phyloP scores from a whole-genome alignment of 1,284 basidiomycete genomes.

The Tilletia setariae region DNA sequence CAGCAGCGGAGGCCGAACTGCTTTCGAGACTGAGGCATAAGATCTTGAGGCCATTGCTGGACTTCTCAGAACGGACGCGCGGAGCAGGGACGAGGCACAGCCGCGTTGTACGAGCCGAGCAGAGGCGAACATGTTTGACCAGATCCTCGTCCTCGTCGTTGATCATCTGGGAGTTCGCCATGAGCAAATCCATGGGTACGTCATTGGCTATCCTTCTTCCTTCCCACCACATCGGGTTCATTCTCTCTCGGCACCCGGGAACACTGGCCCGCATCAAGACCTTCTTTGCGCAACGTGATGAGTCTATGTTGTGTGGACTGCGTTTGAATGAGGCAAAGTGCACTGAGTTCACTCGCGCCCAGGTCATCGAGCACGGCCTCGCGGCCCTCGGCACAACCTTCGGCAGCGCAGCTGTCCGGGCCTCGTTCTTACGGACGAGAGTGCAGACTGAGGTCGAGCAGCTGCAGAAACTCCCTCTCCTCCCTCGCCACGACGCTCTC shows the following conservation, averaged over 20 bases:
- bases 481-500: background rate
- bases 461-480: background rate
- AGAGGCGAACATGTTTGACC: no score
- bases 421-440: background rate
- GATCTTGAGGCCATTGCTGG: background rate
- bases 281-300: background rate
- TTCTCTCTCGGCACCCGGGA: background rate
- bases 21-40: background rate
- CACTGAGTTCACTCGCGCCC: background rate
- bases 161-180: no score
- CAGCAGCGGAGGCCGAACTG: conserved; percentile 2
- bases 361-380: background rate
- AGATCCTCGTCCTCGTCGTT: no score
- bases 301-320: background rate
- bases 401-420: background rate
- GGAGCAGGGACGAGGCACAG: no score
- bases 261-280: background rate
- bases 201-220: no score
- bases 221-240: background rate
- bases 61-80: no score
- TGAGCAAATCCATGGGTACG: no score
- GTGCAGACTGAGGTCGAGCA: background rate
- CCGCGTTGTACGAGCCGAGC: no score
- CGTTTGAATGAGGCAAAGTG: background rate
- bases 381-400: background rate